phyloP scores from a whole-genome alignment of 306 rosid species.

The Prunus mongolica region DNA sequence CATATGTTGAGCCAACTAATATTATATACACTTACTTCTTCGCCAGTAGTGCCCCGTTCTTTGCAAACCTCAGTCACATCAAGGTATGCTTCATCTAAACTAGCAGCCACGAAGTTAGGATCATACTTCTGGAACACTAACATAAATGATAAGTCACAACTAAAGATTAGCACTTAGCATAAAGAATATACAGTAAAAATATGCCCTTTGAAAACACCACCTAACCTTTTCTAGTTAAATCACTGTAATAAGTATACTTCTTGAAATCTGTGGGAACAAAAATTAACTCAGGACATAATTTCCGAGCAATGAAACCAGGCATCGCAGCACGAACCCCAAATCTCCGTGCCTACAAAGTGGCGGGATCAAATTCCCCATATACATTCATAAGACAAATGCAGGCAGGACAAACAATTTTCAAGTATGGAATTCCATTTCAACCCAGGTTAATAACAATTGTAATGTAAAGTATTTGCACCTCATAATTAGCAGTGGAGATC shows the following conservation, averaged over 20 bases:
- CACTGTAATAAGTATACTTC: constrained; percentile 74
- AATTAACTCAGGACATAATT: constrained; percentile 78
- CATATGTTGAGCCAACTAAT: neutral
- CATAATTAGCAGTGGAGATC: constrained; percentile 95
- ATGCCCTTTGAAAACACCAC: constrained; percentile 9
- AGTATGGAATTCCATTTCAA: neutral
- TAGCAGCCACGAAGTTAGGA: constrained; percentile 80
- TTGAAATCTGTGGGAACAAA: constrained; percentile 76
- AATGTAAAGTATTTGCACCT: constrained; percentile 43
- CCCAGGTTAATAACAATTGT: neutral
- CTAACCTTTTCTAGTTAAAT: constrained; percentile 73
- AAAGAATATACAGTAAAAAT: neutral
- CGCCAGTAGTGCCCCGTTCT: constrained; percentile 54
- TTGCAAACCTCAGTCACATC: constrained; percentile 81
- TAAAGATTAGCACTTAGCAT: constrained; percentile 13
- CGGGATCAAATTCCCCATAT: neutral
- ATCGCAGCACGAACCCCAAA: constrained; percentile 96
- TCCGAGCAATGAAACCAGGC: constrained; percentile 95
- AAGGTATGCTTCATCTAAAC: constrained; percentile 94
- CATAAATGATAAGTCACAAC: constrained; percentile 8
- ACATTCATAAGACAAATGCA: neutral
- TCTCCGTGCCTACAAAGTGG: constrained; percentile 63
- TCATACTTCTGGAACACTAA: constrained; percentile 79
- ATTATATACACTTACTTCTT: constrained; percentile 47
- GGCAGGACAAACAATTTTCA: neutral